A percentile compares a stretch with the other conserved stretches of the same genome.
Evolutionary conservation across 768 basidiomycete species (phyloP).

Genomic region (Mycena epipterygia): DNA sequence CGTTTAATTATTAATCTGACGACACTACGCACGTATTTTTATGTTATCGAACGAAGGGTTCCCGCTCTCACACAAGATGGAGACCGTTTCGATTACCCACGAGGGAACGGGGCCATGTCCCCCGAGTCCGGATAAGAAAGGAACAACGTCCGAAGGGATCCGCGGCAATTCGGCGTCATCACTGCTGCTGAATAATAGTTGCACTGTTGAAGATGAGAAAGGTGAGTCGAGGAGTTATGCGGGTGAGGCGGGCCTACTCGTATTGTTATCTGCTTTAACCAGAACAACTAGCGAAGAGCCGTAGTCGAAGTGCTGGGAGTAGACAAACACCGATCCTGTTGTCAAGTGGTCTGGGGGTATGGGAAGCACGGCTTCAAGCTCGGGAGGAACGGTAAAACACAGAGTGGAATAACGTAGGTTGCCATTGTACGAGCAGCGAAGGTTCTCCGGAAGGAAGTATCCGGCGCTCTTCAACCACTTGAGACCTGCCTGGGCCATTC

Average conservation of each 20-base stretch:
- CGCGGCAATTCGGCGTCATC: slow-evolving; percentile 18
- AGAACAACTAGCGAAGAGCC: slow-evolving; percentile 20
- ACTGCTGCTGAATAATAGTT: slow-evolving; percentile 18
- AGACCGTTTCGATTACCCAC: slow-evolving; percentile 24
- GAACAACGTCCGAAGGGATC: slow-evolving; percentile 8
- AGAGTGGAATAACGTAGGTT: slow-evolving; percentile 19
- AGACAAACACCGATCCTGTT: slow-evolving; percentile 16
- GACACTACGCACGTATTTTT: slow-evolving; percentile 19
- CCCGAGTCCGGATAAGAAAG: slow-evolving; percentile 14
- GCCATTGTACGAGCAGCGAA: slow-evolving; percentile 16
- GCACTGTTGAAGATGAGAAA: slow-evolving; percentile 25
- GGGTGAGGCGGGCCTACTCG: slow-evolving; percentile 19
- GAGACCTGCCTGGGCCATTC: slow-evolving; percentile 10
- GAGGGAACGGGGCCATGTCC: slow-evolving; percentile 7
- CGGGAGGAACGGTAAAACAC: slow-evolving; percentile 8
- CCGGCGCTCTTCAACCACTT: slow-evolving; percentile 19
- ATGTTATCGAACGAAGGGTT: slow-evolving; percentile 19
- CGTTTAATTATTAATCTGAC: neutral
- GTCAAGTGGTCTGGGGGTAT: slow-evolving; percentile 9
- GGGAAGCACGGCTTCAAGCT: slow-evolving; percentile 17
- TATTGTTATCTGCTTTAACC: slow-evolving; percentile 28
- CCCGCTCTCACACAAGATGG: slow-evolving; percentile 16
- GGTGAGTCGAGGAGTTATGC: neutral
- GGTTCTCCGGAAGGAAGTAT: slow-evolving; percentile 16
- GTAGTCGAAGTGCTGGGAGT: slow-evolving; percentile 18